These are phyloP conservation scores for Aspergillus hancockii DNA, from an alignment of 495 filamentous ascomycete species.

Conservation along the genomic window DNA sequence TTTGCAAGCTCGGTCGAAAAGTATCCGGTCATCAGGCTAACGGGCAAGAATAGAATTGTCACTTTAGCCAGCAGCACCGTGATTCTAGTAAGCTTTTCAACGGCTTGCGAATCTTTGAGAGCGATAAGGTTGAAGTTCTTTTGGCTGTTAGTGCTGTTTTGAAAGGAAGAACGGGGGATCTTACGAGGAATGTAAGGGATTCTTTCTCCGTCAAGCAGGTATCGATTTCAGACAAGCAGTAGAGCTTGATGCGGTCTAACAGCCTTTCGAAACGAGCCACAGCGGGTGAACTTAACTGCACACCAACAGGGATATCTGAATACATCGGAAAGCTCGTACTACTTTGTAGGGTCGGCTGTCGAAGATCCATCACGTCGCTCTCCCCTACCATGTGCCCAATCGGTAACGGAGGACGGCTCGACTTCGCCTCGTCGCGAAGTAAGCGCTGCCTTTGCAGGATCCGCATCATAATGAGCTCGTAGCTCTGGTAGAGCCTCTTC, in stretches of 20 bases:
- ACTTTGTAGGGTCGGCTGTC: slow-evolving; percentile 30
- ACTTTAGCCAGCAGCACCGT: slow-evolving; percentile 83
- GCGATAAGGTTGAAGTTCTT: slow-evolving; percentile 89
- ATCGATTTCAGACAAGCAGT: slow-evolving; percentile 79
- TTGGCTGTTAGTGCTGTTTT: slow-evolving; percentile 18
- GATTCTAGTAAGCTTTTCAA: slow-evolving; percentile 75
- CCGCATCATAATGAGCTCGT: slow-evolving; percentile 74
- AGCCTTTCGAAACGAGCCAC: slow-evolving; percentile 75
- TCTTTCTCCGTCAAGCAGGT: slow-evolving; percentile 79
- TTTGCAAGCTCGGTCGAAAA: slow-evolving; percentile 72
- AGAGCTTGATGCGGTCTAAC: slow-evolving; percentile 71
- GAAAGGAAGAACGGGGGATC: slow-evolving; percentile 9
- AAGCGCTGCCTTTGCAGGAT: slow-evolving; percentile 58
- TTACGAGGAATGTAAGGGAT: slow-evolving; percentile 68
- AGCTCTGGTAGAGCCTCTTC: slow-evolving; percentile 77
- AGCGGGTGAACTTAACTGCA: slow-evolving; percentile 62
- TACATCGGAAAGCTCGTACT: slow-evolving; percentile 20
- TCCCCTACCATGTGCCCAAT: slow-evolving; percentile 32
- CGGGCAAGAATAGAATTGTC: slow-evolving; percentile 81
- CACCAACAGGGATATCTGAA: slow-evolving; percentile 49
- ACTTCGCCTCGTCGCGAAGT: slow-evolving; percentile 39
- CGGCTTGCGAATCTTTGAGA: slow-evolving; percentile 76
- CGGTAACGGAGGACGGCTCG: slow-evolving; percentile 21
- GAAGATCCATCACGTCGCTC: slow-evolving; percentile 29
- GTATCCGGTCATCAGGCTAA: slow-evolving; percentile 83